Evolutionary conservation across 1,139 yeast genomes (phyloP), one percentile per base, ranked within the genome.

Genomic region (Suhomyces wounanorum): DNA sequence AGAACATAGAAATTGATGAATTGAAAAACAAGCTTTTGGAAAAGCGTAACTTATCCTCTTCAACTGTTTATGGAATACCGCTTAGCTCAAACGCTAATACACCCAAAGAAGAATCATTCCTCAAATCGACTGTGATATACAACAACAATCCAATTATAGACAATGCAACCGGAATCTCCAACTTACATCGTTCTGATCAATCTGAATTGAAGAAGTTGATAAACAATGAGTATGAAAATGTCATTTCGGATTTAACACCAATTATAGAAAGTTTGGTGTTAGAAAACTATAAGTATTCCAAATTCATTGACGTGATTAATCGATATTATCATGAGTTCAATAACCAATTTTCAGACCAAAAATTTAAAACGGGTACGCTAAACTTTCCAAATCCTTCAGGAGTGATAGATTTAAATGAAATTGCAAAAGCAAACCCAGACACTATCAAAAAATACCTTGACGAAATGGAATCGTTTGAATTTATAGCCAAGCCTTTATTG

Each of bases 1-100:
- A 75, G 53, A 65, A 68, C 25, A 43, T 69, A 23, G 70, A 67
- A 43, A 72, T 78, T 17, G 69, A 69, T 41, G 67, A 62, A 25
- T 65, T 79, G 48, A 77, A 73, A 50, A 71, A 75, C 50, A 72
- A 70, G 52, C 57, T 80, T 14, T 57, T 77, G 25, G 75, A 73
- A 8, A 66, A 69, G 46, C 64, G 73, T 17, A 68, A 67, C 46
- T 51, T 73, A 14, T 68, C 77, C 1, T 63, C 75, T 1, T 63
- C 71, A 1, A 59, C 68, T 4, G 66, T 69, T 0, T 72, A 63
- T 56, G 77, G 75, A 1, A 52, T 62, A 9, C 64, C 66, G 2
- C 40, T 60, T 13, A 43, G 57, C 7, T 28, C 49, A 39, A 37
- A 45, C 5, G 17, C 44, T 2, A 36, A 21, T 2, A 31, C 36